Conservation (phyloP, 2,329 filamentous ascomycete species). For the Aspergillus glaucus region DNA sequence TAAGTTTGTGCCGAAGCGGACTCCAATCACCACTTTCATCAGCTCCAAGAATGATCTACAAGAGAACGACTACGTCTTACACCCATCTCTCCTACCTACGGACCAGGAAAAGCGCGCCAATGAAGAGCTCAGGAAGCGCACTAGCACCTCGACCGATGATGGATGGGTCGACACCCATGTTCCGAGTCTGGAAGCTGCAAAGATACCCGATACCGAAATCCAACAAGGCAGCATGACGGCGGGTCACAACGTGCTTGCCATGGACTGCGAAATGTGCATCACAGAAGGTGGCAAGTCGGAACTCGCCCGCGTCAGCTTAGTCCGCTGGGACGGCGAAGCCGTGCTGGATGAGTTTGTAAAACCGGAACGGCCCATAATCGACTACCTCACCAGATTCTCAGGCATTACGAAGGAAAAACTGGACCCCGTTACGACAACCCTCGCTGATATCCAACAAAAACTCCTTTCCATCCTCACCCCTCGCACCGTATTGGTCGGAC, state of each 20-base stretch:
- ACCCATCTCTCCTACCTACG: slow-evolving; percentile 65
- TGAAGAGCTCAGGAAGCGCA: slow-evolving; percentile 47
- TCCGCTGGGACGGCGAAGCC: slow-evolving; percentile 77
- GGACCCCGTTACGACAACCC: slow-evolving; percentile 71
- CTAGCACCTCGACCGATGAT: slow-evolving; percentile 45
- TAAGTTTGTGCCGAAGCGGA: slow-evolving; percentile 68
- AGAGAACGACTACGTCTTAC: slow-evolving; percentile 77
- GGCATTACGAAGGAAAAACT: slow-evolving; percentile 88
- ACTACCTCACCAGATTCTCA: slow-evolving; percentile 88
- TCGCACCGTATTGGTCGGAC: slow-evolving; percentile 41
- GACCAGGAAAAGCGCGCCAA: slow-evolving; percentile 51
- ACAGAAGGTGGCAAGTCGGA: slow-evolving; percentile 73
- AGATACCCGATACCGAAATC: slow-evolving; percentile 63
- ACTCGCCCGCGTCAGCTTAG: slow-evolving; percentile 79
- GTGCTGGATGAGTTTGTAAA: slow-evolving; percentile 89
- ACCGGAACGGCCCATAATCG: slow-evolving; percentile 75
- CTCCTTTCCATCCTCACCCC: slow-evolving; percentile 62
- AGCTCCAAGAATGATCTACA: slow-evolving; percentile 65
- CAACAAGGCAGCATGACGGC: slow-evolving; percentile 76
- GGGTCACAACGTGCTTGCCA: slow-evolving; percentile 68
- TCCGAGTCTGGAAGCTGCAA: slow-evolving; percentile 58
- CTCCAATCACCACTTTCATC: slow-evolving; percentile 74
- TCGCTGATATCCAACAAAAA: slow-evolving; percentile 73
- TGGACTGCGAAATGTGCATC: slow-evolving; percentile 98
- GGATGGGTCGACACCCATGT: slow-evolving; percentile 83